Base-by-base conservation (phyloP, 768 basidiomycete species). In the Dentipellis sp. region DNA sequence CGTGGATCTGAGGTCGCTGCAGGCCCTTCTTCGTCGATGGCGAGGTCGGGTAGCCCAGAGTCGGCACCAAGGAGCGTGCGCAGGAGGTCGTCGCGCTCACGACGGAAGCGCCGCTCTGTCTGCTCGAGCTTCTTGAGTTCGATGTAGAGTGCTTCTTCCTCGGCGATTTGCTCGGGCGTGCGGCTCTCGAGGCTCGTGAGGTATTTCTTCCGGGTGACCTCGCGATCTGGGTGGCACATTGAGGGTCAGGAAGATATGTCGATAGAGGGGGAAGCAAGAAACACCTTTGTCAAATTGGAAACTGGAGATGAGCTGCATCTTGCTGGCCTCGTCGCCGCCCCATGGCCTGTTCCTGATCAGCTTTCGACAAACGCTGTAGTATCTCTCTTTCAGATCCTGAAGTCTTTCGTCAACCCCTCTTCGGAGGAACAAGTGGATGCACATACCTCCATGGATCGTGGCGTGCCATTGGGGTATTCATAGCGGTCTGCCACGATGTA, bases 81-180 rank as follows among this genome's bases (percentile, higher is more conserved):
- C 58, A 97, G 75, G 22, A 97, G 78, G 46, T 91, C 90, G 56
- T 97, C 92, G 16, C 94, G 77, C 17, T 97, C 93, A 60, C 82
- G 83, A 71, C 87, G 88, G 75, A 94, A 97, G 53, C 78, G 79
- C 35, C 87, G 79, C 67, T 97, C 94, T 58, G 79, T 91, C 71
- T 97, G 95, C 67, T 97, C 94, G 51, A 99, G 78, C n/a, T 91
- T 83, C 66, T 94, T 94, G 51, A 95, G 79, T 69, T 97, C 93
- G 59, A 97, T 73, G 70, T 90, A 97, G 3, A 99, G 76, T 8
- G 91, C 88, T 64, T 97, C 94, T 75, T 98, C 97, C 67, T 99
- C 94, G 16, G 86, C 87, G 46, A 95, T 86, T 71, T 97, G 91
- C 50, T 88, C 83, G 4, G 84, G 78, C 0, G 92, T 88, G n/a